Evolutionary conservation across 2,329 filamentous ascomycete species (phyloP), one percentile per base, ranked within the genome.

Genomic region (Biscogniauxia sp.): DNA sequence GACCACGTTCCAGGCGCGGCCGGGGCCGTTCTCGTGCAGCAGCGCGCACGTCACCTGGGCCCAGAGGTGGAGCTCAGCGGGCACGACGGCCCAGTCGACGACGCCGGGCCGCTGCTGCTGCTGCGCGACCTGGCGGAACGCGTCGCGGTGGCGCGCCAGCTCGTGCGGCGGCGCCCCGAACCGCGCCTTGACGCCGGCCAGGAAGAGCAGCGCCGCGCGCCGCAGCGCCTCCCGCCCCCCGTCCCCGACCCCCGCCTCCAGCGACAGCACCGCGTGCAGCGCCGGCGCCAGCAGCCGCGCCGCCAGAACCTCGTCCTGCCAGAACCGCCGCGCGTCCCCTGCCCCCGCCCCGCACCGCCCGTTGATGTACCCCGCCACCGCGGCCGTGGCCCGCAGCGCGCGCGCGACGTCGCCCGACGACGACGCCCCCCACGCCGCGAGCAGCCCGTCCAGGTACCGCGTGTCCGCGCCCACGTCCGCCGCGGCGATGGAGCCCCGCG

Each of bases 11-110:
- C 68, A 71, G 20, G 57, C 60, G 2, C 70, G 61, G 17, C 60
- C 57, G 17, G 61, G 63, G 13, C 54, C 61, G 9, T 65, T 59
- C 37, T 69, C 68, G n/a, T 66, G 64, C 59, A 69, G 64, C 59
- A 69, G 58, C 3, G 69, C 70, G n/a, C 64, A 67, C 3, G 66
- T 61, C 1, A 70, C 56, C 15, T 71, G 69, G 1, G 68, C 69
- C 70, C 70, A 72, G 17, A 72, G 63, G 37, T 65, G 70, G n/a
- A 72, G 53, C 63, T 72, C 69, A n/a, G n/a, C n/a, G n/a, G 69
- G 69, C n/a, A 71, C 62, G 1, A 65, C 26, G 17, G 62, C 54
- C 70, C 69, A 72, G 26, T 69, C 56, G 0, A 72, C 69, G 23
- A n/a, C 8, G 65, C 53, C 1, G 5, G 23, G 70, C n/a, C n/a